Percentiles rank a stretch among this genome's conserved stretches.
These are phyloP conservation scores for Phytophthora pisi DNA, from an alignment of 352 stramenopile genomes.

Conservation along the genomic window DNA sequence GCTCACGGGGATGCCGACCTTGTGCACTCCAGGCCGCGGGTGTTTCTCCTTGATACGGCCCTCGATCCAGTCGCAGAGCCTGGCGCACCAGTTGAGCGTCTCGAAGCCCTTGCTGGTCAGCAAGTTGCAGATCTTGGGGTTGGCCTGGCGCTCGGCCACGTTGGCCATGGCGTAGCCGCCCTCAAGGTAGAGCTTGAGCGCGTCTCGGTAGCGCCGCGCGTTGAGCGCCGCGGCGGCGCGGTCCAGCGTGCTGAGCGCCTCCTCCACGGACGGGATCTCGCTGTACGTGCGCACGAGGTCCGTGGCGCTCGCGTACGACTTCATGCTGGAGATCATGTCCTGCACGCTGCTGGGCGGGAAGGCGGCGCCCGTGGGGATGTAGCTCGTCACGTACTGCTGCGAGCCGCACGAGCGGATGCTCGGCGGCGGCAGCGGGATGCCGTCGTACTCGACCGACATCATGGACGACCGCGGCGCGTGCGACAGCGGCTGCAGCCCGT, in stretches of 20 bases:
- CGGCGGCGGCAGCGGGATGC: slow-evolving; percentile 58
- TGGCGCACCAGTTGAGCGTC: slow-evolving; percentile 85
- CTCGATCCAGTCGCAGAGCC: slow-evolving; percentile 86
- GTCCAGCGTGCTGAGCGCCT: slow-evolving; percentile 77
- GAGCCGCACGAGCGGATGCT: slow-evolving; percentile 80
- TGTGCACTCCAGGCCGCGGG: slow-evolving; percentile 77
- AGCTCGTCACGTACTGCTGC: slow-evolving; percentile 77
- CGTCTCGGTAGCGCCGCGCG: slow-evolving; percentile 74
- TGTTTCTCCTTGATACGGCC: slow-evolving; percentile 77
- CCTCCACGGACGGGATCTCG: slow-evolving; percentile 77
- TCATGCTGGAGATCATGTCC: slow-evolving; percentile 81
- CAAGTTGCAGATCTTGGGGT: slow-evolving; percentile 87
- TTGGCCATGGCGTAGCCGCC: slow-evolving; percentile 86
- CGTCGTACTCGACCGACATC: slow-evolving; percentile 70
- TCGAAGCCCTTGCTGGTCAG: slow-evolving; percentile 87
- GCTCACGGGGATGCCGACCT: slow-evolving; percentile 71
- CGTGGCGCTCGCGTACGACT: slow-evolving; percentile 75
- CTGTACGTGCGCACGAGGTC: slow-evolving; percentile 79
- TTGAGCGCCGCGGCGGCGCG: slow-evolving; percentile 64
- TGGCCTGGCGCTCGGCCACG: slow-evolving; percentile 75
- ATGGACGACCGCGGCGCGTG: slow-evolving; percentile 46
- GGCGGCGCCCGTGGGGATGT: slow-evolving; percentile 68
- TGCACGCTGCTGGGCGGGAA: slow-evolving; percentile 67
- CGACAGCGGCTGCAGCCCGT: slow-evolving; percentile 39
- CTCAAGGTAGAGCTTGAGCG: slow-evolving; percentile 84